Evolutionary conservation across 2,329 filamentous ascomycete species (phyloP), one percentile per base, ranked within the genome.

Genomic region (Neobulgaria alba): DNA sequence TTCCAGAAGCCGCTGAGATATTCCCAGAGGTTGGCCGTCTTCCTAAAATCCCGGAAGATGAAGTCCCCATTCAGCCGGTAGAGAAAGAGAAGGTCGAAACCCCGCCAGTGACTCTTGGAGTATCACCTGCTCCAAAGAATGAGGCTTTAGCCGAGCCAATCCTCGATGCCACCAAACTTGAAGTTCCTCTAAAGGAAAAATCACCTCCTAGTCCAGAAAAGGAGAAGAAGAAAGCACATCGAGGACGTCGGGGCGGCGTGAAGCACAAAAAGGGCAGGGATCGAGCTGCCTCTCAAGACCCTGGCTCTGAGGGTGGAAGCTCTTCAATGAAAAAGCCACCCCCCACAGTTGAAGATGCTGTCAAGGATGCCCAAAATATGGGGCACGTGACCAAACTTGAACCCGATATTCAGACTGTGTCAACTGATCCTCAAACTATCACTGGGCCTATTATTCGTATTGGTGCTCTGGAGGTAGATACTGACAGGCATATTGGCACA

Each of bases 201-300:
- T 36, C 46, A 38, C 39, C 57, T 9, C 58, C 57, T 2, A 61
- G 63, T 4, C 69, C 72, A 12, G 67, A 66, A 30, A 67, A 65
- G 32, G 47, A 55, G 29, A 56, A 53, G 54, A 82, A 77, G 57
- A 85, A 82, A 58, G 71, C 75, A 0, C 80, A 83, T 41, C 71
- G 83, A 41, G 84, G 84, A 3, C 72, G 76, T n/a, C 73, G 84
- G 35, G 84, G 82, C 16, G 83, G 84, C 2, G 73, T 75, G 14
- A 80, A 82, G 57, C 78, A 82, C 45, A 74, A 76, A 47, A 75
- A 75, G 44, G 64, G 63, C 18, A 38, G 31, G 16, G 46, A 32
- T 12, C 36, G 61, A 60, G 37, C 65, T 75, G 49, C 66, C 36
- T 69, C 68, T 3, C 64, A 67, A 12, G 69, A 66, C 17, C 19